Conservation (phyloP, 306 rosid species). For the Quercus agrifolia region DNA sequence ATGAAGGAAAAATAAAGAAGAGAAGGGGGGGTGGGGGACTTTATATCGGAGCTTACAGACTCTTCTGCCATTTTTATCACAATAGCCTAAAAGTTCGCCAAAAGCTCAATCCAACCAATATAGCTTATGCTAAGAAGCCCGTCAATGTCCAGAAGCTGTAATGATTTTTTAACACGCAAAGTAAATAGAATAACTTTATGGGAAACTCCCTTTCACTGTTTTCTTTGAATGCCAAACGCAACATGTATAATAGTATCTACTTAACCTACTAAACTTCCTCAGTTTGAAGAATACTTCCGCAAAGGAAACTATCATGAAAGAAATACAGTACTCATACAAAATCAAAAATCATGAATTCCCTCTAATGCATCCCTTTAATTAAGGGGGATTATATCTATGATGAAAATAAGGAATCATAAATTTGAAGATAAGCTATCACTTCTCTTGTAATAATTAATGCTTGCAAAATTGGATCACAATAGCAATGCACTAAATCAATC, state of each 20-base stretch:
- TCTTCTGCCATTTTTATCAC: no score
- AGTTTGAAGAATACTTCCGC: constrained; percentile 10
- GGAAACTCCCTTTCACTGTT: neutral
- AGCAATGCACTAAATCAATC: constrained; percentile 31
- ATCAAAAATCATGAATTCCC: neutral
- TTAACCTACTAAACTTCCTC: neutral
- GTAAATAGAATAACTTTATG: no score
- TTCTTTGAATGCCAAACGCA: constrained; percentile 8
- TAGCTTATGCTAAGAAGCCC: no score
- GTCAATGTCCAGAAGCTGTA: no score
- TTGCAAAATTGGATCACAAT: constrained; percentile 23
- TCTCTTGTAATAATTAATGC: neutral
- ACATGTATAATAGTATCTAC: neutral
- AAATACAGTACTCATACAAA: neutral
- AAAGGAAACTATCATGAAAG: neutral
- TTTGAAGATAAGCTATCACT: constrained; percentile 1
- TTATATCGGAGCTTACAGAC: no score
- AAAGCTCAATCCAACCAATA: no score
- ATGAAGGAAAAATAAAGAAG: no score
- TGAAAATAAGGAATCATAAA: neutral
- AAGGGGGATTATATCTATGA: constrained; percentile 3
- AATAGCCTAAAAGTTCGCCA: no score
- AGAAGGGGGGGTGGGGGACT: no score
- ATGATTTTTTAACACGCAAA: no score
- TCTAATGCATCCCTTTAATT: neutral